A percentile compares a stretch with the other conserved stretches of the same genome.
phyloP scores from a whole-genome alignment of 345 rosid species.

The Eucalyptus globulus region DNA sequence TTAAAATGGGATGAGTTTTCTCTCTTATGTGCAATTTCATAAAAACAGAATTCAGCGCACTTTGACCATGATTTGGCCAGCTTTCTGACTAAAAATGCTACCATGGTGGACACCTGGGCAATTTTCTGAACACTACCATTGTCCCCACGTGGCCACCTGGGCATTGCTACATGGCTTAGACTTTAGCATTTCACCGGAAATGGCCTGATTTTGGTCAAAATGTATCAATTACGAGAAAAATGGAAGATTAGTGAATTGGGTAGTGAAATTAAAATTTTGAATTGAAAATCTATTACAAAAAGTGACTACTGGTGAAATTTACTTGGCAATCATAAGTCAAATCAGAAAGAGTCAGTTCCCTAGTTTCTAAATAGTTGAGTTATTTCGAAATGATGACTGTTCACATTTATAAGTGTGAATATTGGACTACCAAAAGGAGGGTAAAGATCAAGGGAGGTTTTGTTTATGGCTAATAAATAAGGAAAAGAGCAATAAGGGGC shows the following conservation, averaged over 20 bases:
- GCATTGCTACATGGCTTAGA: background rate
- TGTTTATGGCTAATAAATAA: background rate
- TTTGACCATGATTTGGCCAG: background rate
- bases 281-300: background rate
- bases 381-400: background rate
- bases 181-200: background rate
- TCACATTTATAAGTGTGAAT: background rate
- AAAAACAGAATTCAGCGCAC: background rate
- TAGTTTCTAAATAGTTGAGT: background rate
- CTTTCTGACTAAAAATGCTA: background rate
- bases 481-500: background rate
- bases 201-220: background rate
- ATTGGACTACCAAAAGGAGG: background rate
- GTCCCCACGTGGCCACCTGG: background rate
- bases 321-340: background rate
- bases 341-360: background rate
- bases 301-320: background rate
- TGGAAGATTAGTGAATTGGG: background rate
- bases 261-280: background rate
- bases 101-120: background rate
- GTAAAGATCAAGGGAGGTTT: background rate
- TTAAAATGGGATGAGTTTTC: background rate
- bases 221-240: background rate
- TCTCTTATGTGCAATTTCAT: background rate
- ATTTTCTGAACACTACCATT: background rate